A percentile compares a stretch with the other conserved stretches of the same genome.
phyloP scores from a whole-genome alignment of 2,329 filamentous ascomycete species.

The Stagonosporopsis rhizophila region DNA sequence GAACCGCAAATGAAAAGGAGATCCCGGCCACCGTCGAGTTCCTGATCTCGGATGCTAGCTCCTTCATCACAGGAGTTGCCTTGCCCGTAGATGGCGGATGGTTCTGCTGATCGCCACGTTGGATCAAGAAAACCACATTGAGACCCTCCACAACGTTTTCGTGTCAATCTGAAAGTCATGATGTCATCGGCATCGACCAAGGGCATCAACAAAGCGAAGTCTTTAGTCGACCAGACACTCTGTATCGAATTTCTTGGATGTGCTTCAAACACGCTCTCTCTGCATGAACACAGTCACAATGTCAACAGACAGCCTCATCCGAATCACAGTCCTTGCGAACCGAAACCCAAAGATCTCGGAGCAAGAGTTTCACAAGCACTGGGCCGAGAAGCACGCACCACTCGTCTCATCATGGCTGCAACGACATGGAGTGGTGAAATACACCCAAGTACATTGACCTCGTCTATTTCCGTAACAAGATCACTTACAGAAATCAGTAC shows the following conservation, averaged over 20 bases:
- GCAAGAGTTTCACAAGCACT: slow-evolving; percentile 33
- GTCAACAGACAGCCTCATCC: slow-evolving; percentile 16
- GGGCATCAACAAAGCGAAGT: no score
- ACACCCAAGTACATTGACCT: slow-evolving; percentile 27
- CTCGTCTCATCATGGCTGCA: slow-evolving; percentile 32
- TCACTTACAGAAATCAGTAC: slow-evolving; percentile 17
- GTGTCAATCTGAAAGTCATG: background rate
- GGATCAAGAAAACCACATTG: background rate
- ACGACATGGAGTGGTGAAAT: slow-evolving; percentile 31
- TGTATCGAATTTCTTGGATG: no score
- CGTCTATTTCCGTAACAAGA: background rate
- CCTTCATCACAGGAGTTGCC: slow-evolving; percentile 56
- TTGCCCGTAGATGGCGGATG: slow-evolving; percentile 58
- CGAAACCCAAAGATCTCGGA: slow-evolving; percentile 31
- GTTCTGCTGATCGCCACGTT: slow-evolving; percentile 30
- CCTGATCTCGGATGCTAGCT: slow-evolving; percentile 55
- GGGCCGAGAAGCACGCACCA: slow-evolving; percentile 33
- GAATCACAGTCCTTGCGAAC: slow-evolving; percentile 32
- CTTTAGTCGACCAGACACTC: no score
- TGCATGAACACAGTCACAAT: background rate
- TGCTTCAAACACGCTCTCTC: background rate
- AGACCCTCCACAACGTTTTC: background rate
- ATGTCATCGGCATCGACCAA: slow-evolving; percentile 1
- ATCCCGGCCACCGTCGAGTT: slow-evolving; percentile 57
- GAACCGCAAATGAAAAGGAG: slow-evolving; percentile 43